Percentiles rank a stretch among this genome's conserved stretches.
phyloP scores from a whole-genome alignment of 306 rosid species.

The Vigna radiata region DNA sequence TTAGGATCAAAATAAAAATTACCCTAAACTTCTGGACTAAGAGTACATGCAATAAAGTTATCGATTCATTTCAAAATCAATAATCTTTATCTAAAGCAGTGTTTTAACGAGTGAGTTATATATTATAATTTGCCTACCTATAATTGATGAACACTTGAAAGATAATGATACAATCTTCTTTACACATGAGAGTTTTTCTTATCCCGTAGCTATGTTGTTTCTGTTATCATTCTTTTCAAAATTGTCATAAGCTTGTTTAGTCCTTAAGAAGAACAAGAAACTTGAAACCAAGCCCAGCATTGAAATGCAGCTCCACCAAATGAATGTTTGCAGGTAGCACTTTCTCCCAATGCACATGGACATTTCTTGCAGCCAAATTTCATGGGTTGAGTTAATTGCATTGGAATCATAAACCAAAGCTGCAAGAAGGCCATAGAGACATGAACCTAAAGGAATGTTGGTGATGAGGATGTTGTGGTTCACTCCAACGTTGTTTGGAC shows the following conservation, averaged over 20 bases:
- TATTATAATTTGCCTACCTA: no score
- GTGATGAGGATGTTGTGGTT: slow-evolving; percentile 68
- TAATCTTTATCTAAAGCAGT: background rate
- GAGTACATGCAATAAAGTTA: background rate
- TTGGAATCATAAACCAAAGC: slow-evolving; percentile 70
- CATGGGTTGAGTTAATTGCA: slow-evolving; percentile 25
- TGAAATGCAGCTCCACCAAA: slow-evolving; percentile 81
- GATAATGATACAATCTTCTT: background rate
- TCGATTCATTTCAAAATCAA: background rate
- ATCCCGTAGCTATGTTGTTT: slow-evolving; percentile 18
- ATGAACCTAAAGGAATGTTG: slow-evolving; percentile 63
- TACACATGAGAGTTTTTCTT: background rate
- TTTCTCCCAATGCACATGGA: slow-evolving; percentile 71
- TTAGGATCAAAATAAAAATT: no score
- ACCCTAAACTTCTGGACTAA: no score
- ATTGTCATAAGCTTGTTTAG: slow-evolving; percentile 61
- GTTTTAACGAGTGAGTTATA: no score
- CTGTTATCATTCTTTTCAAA: slow-evolving; percentile 49
- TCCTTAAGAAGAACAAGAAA: slow-evolving; percentile 65
- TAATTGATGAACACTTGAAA: background rate
- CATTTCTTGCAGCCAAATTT: slow-evolving; percentile 49
- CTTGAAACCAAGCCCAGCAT: slow-evolving; percentile 69
- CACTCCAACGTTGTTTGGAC: slow-evolving; percentile 56
- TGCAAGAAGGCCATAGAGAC: slow-evolving; percentile 64
- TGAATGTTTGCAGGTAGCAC: slow-evolving; percentile 73